Conservation (phyloP, 2,329 filamentous ascomycete genomes). For the Tricladium varicosporioides region DNA sequence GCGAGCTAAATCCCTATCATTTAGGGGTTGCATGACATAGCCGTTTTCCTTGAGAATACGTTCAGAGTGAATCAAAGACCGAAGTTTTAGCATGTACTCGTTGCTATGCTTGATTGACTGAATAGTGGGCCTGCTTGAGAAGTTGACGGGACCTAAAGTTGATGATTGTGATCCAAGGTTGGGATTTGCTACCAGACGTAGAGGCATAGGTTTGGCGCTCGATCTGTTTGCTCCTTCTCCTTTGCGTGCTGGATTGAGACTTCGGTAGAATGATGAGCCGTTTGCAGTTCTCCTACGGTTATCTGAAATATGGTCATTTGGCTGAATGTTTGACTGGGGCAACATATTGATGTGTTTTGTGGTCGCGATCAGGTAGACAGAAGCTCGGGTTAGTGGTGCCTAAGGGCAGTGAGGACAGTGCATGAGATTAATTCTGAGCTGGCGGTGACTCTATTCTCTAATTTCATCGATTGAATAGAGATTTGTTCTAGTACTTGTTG, state of each 20-base stretch:
- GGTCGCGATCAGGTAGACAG: too few relatives aligned
- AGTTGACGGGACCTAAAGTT: background rate
- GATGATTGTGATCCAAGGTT: background rate
- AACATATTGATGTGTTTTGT: too few relatives aligned
- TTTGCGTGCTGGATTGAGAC: too few relatives aligned
- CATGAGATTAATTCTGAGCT: background rate
- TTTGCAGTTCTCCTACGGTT: too few relatives aligned
- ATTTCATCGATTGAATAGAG: too few relatives aligned
- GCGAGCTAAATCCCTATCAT: background rate
- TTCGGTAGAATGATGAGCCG: too few relatives aligned
- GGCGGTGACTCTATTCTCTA: too few relatives aligned
- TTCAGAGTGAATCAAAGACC: background rate
- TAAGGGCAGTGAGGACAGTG: background rate
- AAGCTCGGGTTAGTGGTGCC: background rate
- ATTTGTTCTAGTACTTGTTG: too few relatives aligned
- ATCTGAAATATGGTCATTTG: too few relatives aligned
- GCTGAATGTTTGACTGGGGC: too few relatives aligned
- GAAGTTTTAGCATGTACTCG: background rate
- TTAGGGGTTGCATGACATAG: background rate
- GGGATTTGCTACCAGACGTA: background rate
- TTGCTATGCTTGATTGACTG: background rate
- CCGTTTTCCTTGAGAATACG: background rate
- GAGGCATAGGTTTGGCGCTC: background rate
- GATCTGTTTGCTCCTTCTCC: background rate
- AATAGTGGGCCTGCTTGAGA: background rate